Conservation (phyloP, 1,284 basidiomycete genomes). For the Lentinus polychrous region DNA sequence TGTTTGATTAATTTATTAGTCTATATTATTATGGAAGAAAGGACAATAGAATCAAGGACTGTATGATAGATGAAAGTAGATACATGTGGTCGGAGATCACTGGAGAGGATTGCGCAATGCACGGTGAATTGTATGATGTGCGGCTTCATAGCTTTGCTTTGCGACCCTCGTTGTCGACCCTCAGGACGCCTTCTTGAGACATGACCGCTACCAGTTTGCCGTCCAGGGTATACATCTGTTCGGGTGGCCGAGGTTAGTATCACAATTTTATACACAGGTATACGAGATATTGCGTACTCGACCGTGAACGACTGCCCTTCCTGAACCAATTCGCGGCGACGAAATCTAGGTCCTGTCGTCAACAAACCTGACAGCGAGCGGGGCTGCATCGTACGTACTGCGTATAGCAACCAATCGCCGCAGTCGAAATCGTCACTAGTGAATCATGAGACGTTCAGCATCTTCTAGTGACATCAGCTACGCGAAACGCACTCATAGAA, state of each 20-base stretch:
- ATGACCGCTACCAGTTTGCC: conserved; percentile 74
- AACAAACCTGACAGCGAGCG: not conserved
- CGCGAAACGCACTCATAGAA: conserved; percentile 63
- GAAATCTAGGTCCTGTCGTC: conserved; percentile 40
- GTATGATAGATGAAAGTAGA: too few relatives aligned
- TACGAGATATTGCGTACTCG: conserved; percentile 38
- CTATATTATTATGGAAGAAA: too few relatives aligned
- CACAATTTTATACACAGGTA: not conserved
- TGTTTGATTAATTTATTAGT: too few relatives aligned
- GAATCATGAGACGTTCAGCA: conserved; percentile 4
- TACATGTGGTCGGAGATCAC: too few relatives aligned
- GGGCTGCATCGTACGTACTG: conserved; percentile 37
- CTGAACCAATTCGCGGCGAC: conserved; percentile 61
- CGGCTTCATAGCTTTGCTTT: conserved; percentile 35
- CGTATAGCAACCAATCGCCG: conserved; percentile 76
- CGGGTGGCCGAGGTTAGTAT: not conserved
- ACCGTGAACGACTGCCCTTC: conserved; percentile 71
- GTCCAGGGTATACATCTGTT: conserved; percentile 66
- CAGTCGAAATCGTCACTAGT: conserved; percentile 69
- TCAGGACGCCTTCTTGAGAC: conserved; percentile 78
- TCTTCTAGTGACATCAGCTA: not conserved
- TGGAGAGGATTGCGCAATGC: too few relatives aligned
- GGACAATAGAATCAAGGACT: too few relatives aligned
- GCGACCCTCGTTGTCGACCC: conserved; percentile 43
- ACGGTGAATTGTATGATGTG: too few relatives aligned